Percentiles rank a stretch among this genome's conserved stretches.
phyloP scores from a whole-genome alignment of 1,284 basidiomycete species.

The Wolfiporia cocos region DNA sequence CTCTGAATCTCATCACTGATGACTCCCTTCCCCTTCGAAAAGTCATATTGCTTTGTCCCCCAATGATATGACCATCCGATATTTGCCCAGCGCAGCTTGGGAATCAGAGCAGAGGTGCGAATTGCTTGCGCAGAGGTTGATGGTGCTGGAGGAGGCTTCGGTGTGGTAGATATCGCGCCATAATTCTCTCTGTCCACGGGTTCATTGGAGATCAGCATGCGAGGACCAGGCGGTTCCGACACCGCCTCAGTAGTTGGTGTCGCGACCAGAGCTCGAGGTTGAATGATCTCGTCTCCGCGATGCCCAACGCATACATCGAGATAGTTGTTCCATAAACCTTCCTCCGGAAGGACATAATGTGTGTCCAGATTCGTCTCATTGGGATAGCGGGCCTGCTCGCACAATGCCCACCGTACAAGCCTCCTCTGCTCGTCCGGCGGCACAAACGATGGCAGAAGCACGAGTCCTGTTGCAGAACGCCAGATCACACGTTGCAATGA shows the following conservation, averaged over 20 bases:
- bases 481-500: slow-evolving; percentile 12
- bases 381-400: slow-evolving; percentile 67
- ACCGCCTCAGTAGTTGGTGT: slow-evolving; percentile 11
- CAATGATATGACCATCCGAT: slow-evolving; percentile 92
- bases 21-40: slow-evolving; percentile 56
- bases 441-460: slow-evolving; percentile 73
- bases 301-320: slow-evolving; percentile 29
- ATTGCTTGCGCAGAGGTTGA: slow-evolving; percentile 46
- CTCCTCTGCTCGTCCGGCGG: slow-evolving; percentile 52
- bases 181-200: slow-evolving; percentile 51
- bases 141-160: slow-evolving; percentile 54
- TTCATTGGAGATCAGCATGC: slow-evolving; percentile 62
- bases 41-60: slow-evolving; percentile 90
- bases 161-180: slow-evolving; percentile 35
- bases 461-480: slow-evolving; percentile 52
- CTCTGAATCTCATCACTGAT: slow-evolving; percentile 51
- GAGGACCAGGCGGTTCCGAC: slow-evolving; percentile 40
- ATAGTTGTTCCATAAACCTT: slow-evolving; percentile 70
- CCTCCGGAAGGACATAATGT: slow-evolving; percentile 70
- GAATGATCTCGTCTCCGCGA: slow-evolving; percentile 28
- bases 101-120: slow-evolving; percentile 47
- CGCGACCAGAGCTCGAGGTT: slow-evolving; percentile 29
- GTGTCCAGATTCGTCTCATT: slow-evolving; percentile 86
- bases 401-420: slow-evolving; percentile 66
- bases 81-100: slow-evolving; percentile 84